Conservation (phyloP, 2,329 filamentous ascomycete species). For the Helminthosporium solani region DNA sequence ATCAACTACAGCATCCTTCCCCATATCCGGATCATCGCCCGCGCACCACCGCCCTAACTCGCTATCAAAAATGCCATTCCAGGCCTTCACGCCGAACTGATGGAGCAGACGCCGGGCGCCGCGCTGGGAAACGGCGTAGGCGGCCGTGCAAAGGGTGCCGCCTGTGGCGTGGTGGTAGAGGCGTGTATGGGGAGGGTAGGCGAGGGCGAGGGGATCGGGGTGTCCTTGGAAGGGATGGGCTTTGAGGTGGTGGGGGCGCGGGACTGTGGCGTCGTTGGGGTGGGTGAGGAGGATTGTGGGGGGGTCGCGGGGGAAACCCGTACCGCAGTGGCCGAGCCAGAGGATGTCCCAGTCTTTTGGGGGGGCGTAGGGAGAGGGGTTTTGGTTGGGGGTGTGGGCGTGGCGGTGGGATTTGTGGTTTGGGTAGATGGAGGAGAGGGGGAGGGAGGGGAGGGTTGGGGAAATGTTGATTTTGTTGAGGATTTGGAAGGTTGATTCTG, state of each 20-base stretch:
- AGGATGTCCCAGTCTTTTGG: conserved; percentile 43
- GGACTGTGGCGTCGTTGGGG: conserved; percentile 28
- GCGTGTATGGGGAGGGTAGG: conserved; percentile 29
- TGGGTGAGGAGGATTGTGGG: conserved; percentile 21
- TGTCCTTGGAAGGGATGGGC: conserved; percentile 33
- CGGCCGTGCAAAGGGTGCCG: conserved; percentile 32
- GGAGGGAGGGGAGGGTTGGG: conserved; percentile 21
- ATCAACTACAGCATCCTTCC: neutral
- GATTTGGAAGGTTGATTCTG: conserved; percentile 19
- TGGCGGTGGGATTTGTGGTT: conserved; percentile 10
- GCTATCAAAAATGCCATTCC: conserved; percentile 33
- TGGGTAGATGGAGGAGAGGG: conserved; percentile 17
- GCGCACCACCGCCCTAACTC: conserved; percentile 34
- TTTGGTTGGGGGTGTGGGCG: conserved; percentile 10
- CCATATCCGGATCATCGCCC: conserved; percentile 26
- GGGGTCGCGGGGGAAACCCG: conserved; percentile 29
- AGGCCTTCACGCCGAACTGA: conserved; percentile 30
- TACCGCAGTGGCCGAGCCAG: conserved; percentile 42
- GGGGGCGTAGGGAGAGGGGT: conserved; percentile 36
- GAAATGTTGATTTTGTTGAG: conserved; percentile 17
- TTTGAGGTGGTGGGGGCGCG: conserved; percentile 24
- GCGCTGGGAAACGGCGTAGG: conserved; percentile 31
- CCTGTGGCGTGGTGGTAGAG: conserved; percentile 30
- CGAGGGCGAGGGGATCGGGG: conserved; percentile 25
- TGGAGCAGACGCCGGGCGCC: conserved; percentile 32